Percentiles rank a stretch among this genome's conserved stretches.
phyloP scores from a whole-genome alignment of 2,329 filamentous ascomycete species.

The Beauveria sp. region DNA sequence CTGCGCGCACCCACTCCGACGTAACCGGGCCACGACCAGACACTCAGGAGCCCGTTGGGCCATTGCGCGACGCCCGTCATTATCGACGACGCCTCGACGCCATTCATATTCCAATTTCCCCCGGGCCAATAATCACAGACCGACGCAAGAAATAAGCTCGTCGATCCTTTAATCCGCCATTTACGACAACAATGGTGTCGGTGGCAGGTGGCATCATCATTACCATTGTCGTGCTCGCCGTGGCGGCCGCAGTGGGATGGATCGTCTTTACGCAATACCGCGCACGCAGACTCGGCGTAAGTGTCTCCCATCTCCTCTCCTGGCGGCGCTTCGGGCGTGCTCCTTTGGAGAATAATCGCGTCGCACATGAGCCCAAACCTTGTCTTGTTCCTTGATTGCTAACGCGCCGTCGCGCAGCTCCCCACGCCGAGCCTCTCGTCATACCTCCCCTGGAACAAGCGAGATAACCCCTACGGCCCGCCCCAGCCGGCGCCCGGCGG shows the following conservation, averaged over 20 bases:
- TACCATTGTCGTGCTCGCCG: conserved; percentile 55
- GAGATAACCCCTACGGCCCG: conserved; percentile 39
- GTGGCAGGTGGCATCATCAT: conserved; percentile 64
- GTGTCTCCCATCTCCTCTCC: conserved; percentile 19
- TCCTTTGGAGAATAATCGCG: not conserved
- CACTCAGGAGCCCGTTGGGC: not conserved
- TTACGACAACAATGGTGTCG: conserved; percentile 40
- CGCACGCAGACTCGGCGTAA: conserved; percentile 62
- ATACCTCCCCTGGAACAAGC: conserved; percentile 62
- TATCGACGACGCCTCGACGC: not conserved
- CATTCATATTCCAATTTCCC: not conserved
- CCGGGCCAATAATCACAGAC: not conserved
- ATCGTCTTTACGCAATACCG: conserved; percentile 64
- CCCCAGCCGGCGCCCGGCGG: conserved; percentile 52
- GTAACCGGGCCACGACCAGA: not conserved
- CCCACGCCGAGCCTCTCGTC: conserved; percentile 60
- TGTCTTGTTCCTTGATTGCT: not conserved
- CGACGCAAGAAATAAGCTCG: not conserved
- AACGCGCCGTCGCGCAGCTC: conserved; percentile 36
- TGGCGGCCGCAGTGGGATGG: conserved; percentile 55
- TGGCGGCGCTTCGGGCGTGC: not conserved
- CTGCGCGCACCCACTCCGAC: not conserved
- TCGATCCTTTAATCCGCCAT: not conserved
- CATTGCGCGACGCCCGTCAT: not conserved
- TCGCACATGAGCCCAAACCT: not conserved